Evolutionary conservation across 768 basidiomycete species (phyloP).

Genomic region (Myochromella boudieri): DNA sequence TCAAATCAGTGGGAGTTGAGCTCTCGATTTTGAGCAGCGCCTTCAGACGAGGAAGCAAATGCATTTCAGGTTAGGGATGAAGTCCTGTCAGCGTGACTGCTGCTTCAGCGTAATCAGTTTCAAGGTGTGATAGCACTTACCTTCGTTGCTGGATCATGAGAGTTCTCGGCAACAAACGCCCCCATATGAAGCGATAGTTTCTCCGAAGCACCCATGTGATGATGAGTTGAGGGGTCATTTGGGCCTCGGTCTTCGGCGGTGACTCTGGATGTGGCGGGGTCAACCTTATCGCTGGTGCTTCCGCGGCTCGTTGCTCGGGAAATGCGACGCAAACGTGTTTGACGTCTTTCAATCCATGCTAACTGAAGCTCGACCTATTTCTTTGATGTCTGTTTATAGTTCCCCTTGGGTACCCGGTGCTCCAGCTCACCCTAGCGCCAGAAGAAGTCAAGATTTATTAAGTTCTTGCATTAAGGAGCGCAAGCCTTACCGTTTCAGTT

Average conservation of each 20-base stretch:
- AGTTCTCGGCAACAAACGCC: background rate
- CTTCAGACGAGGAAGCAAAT: background rate
- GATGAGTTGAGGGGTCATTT: background rate
- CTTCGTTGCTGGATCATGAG: background rate
- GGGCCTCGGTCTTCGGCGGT: too few species aligned
- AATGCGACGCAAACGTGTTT: background rate
- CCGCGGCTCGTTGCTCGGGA: background rate
- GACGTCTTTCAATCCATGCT: constrained; percentile 11
- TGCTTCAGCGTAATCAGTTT: background rate
- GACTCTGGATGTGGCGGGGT: too few species aligned
- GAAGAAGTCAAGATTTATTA: background rate
- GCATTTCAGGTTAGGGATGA: background rate
- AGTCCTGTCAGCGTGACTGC: background rate
- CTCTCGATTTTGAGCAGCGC: background rate
- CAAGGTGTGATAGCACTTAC: background rate
- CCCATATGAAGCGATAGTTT: background rate
- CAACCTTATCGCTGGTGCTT: background rate
- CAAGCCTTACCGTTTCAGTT: too few species aligned
- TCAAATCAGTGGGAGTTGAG: background rate
- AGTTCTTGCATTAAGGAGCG: background rate
- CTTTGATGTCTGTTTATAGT: constrained; percentile 15
- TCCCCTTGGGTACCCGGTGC: constrained; percentile 14
- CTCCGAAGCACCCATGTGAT: background rate
- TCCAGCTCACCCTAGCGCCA: constrained; percentile 18
- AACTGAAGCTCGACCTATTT: constrained; percentile 10